Base-by-base conservation (phyloP, 2,329 filamentous ascomycete species). In the Colletotrichum sp. region DNA sequence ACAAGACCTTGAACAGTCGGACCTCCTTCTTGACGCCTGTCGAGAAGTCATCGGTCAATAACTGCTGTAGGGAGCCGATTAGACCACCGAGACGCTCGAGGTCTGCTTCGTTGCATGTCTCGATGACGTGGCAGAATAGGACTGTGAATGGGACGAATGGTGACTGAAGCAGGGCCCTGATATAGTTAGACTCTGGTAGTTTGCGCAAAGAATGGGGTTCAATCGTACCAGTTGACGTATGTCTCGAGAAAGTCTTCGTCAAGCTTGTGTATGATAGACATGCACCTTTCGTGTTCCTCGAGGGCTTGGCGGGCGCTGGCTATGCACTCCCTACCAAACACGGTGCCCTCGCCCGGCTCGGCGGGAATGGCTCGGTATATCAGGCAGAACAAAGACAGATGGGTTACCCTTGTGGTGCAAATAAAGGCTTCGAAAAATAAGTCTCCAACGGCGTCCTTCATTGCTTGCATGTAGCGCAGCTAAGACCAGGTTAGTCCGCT, bases 71-170 rank as follows among this genome's bases (percentile, higher is more conserved):
- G 0, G 74, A 77, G 8, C 77, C 75, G 19, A 80, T 74, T 2
- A 80, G 36, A 13, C 34, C 25, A 12, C 71, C 69, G 0, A 80
- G 48, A 22, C 66, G 83, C 9, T 80, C 68, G 3, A 90, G 84
- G 68, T 90, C 88, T 4, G 80, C 79, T 25, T 80, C 73, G n/a
- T 87, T 83, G n/a, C 83, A 84, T 0, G 85, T 84, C 69, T 87
- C 84, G 55, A 81, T 79, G 25, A 79, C 72, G 63, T 80, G 78
- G 34, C 80, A 82, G 61, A 81, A 82, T 1, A 82, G 15, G 11
- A 81, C 75, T 4, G 79, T 81, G 55, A 81, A 81, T 3, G 80
- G 80, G 4, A 80, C 77, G 25, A 81, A 82, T 0, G 80, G 80
- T 1, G 80, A 79, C 6, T 75, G 67, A 0, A 78, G 25, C 25